phyloP scores from a whole-genome alignment of 345 rosid species.

The Eucalyptus guilfoylei region DNA sequence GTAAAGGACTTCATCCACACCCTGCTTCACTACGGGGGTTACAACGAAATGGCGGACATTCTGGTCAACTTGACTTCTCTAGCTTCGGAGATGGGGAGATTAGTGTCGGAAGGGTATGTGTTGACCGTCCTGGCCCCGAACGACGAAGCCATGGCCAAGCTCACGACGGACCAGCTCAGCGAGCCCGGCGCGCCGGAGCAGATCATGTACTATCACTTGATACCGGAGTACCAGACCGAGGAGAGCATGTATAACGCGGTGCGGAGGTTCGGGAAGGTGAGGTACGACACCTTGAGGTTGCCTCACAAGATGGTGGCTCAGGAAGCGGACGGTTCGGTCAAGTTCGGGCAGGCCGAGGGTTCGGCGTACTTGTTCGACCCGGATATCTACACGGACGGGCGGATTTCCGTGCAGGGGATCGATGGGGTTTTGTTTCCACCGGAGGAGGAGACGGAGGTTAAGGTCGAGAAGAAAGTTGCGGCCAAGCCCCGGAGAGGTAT shows the following conservation, averaged over 20 bases:
- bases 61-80: slow-evolving; percentile 40
- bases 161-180: slow-evolving; percentile 35
- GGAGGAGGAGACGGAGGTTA: not conserved
- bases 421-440: slow-evolving; percentile 35
- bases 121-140: slow-evolving; percentile 45
- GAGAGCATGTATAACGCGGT: slow-evolving; percentile 54
- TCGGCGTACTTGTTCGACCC: slow-evolving; percentile 40
- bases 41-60: slow-evolving; percentile 50
- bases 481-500: slow-evolving; percentile 38
- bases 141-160: slow-evolving; percentile 52
- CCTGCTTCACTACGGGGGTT: slow-evolving; percentile 35
- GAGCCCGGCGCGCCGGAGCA: slow-evolving; percentile 53
- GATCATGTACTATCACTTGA: slow-evolving; percentile 35
- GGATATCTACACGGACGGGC: slow-evolving; percentile 42
- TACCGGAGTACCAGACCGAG: slow-evolving; percentile 54
- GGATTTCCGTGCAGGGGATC: slow-evolving; percentile 40
- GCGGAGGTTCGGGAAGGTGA: slow-evolving; percentile 34
- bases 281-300: slow-evolving; percentile 30
- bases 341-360: slow-evolving; percentile 28
- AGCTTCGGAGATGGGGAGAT: slow-evolving; percentile 37
- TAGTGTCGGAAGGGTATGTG: slow-evolving; percentile 48
- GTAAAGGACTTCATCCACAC: slow-evolving; percentile 48
- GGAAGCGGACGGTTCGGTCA: slow-evolving; percentile 51
- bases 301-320: slow-evolving; percentile 37
- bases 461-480: slow-evolving; percentile 1